Base-by-base conservation (phyloP, 2,329 filamentous ascomycete genomes). In the Microdochium paspali region DNA sequence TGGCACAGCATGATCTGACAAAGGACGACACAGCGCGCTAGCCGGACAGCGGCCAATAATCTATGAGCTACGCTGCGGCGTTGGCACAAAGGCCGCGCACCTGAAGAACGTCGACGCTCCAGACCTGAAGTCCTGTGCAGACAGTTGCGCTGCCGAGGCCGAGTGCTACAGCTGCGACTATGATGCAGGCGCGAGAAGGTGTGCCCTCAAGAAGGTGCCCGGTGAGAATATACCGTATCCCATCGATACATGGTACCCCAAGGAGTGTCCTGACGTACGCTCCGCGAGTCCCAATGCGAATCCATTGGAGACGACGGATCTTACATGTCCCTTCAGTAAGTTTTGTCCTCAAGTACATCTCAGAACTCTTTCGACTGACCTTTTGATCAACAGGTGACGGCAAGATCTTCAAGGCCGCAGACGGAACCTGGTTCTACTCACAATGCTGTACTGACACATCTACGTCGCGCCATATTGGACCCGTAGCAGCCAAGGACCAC, bases 341-440 rank as follows among this genome's bases (percentile, higher is more conserved):
- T 30, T 30, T 15, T 30, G 26, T 9, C 26, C n/a, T n/a, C n/a
- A n/a, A n/a, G n/a, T n/a, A n/a, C n/a, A n/a, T n/a, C n/a, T n/a
- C n/a, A n/a, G 26, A 30, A 30, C 26, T 30, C 26, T 9, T 30
- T 30, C 26, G 9, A 9, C 26, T 30, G 26, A 30, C 26, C 9
- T 30, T 9, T 45, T 39, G 47, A 25, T 44, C 35, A n/a, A 31
- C 43, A 46, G 44, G 24, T 24, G 44, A 46, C 5, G 44, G 44
- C 4, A 35, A 46, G 20, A 46, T 46, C 2, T 21, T 10, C 44
- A 13, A 46, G 44, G 44, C n/a, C 2, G 44, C 18, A 1, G 44
- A 46, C 18, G 44, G 44, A 24, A 46, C 44, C 9, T 46, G 20
- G n/a, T 46, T 30, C 28, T 46, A 46, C 21, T 12, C 31, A 12